Percentiles rank a stretch among this genome's conserved stretches.
Evolutionary conservation across 2,329 filamentous ascomycete genomes (phyloP).

Genomic region (Colletotrichum plurivorum): DNA sequence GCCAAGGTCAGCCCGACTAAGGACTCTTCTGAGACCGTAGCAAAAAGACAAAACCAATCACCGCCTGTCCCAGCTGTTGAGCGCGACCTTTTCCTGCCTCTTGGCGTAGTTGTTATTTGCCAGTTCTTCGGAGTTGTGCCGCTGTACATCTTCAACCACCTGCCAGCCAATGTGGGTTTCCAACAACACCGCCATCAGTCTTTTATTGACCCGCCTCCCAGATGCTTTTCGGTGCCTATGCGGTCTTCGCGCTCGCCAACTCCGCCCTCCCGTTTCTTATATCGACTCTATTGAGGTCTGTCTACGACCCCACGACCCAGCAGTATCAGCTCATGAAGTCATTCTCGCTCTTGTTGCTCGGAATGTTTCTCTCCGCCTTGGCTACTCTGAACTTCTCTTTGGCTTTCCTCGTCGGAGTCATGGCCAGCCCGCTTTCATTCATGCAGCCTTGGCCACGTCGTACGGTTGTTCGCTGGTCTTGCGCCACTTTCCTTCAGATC

Average conservation of each 20-base stretch:
- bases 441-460: constrained; percentile 63
- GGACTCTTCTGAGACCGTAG: constrained; percentile 17
- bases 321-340: constrained; percentile 87
- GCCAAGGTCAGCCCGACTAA: neutral
- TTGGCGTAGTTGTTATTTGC: constrained; percentile 78
- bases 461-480: constrained; percentile 56
- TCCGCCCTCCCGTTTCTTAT: constrained; percentile 69
- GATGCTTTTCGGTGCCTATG: constrained; percentile 60
- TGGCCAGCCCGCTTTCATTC: constrained; percentile 86
- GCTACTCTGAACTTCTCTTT: constrained; percentile 97
- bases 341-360: constrained; percentile 92
- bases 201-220: neutral
- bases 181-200: neutral
- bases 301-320: constrained; percentile 71
- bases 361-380: constrained; percentile 91
- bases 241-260: constrained; percentile 69
- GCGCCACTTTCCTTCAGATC: constrained; percentile 68
- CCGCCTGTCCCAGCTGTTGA: constrained; percentile 58
- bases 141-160: constrained; percentile 87
- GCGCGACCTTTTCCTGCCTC: constrained; percentile 79
- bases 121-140: constrained; percentile 86
- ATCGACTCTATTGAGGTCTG: constrained; percentile 66
- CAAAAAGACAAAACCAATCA: neutral
- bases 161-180: constrained; percentile 72
- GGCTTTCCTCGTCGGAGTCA: constrained; percentile 85